These are phyloP conservation scores for Bertia moriformis DNA, from an alignment of 2,329 filamentous ascomycete genomes.

Conservation along the genomic window DNA sequence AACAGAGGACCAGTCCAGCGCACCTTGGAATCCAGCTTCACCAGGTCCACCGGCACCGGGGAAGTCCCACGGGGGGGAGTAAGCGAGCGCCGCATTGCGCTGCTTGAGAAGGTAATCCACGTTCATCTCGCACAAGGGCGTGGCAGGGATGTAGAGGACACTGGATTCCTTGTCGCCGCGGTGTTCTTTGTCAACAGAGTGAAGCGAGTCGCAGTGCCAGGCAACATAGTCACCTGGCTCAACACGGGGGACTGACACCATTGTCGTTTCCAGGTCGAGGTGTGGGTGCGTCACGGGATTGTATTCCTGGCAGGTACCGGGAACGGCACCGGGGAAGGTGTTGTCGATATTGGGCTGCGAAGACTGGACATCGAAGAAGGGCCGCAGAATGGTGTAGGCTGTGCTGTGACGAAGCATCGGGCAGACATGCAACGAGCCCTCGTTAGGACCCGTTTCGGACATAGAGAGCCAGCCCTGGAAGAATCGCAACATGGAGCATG, in stretches of 20 bases:
- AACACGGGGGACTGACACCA: constrained; percentile 51
- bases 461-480: constrained; percentile 84
- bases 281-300: constrained; percentile 47
- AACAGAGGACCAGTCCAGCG: constrained; percentile 7
- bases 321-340: constrained; percentile 15
- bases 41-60: constrained; percentile 40
- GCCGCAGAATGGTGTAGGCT: constrained; percentile 67
- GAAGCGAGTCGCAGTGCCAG: constrained; percentile 39
- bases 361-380: constrained; percentile 48
- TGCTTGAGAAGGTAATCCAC: constrained; percentile 58
- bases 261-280: constrained; percentile 41
- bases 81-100: constrained; percentile 53
- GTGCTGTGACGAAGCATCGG: constrained; percentile 64
- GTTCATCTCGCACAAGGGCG: constrained; percentile 64
- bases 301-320: constrained; percentile 48
- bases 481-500: constrained; percentile 73
- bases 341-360: background rate
- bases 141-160: constrained; percentile 80
- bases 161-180: constrained; percentile 59
- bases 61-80: constrained; percentile 57
- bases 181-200: constrained; percentile 72
- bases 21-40: constrained; percentile 19
- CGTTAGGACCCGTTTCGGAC: constrained; percentile 53
- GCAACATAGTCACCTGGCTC: constrained; percentile 55
- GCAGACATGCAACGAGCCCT: constrained; percentile 73